Evolutionary conservation across 2,329 filamentous ascomycete genomes (phyloP), one percentile per base, ranked within the genome.

Genomic region (Fusarium sarcochroum): DNA sequence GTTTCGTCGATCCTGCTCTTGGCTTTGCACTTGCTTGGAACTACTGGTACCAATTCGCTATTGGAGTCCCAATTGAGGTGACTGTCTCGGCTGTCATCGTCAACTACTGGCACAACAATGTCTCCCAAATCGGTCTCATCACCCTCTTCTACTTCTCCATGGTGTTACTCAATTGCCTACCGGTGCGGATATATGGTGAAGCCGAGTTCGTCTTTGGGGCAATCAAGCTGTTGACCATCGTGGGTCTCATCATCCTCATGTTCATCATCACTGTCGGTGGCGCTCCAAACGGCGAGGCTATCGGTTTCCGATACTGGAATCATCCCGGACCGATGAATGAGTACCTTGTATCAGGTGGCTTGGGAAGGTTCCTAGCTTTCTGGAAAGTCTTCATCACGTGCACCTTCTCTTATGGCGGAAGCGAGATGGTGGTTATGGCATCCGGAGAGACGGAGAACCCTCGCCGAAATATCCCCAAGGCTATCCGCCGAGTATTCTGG

Each of bases 361-460:
- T 83, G 0, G 87, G 87, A 6, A 79, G 82, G 38, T 90, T 90
- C 73, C 80, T 89, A 4, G 86, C 85, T 10, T 87, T 87, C 71
- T 89, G 87, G 85, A 83, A 82, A 6, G 85, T 83, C 17, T 84
- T 88, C 57, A 80, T 86, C 57, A 82, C 81, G n/a, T 86, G 87
- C 9, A 87, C 86, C 0, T 90, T 90, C 74, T 85, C 86, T 32
- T 90, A 89, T 76, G 85, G 87, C 73, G 87, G 86, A 7, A 87
- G 86, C 2, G 90, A 93, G 74, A 83, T 91, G 41, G 84, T 86
- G 58, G 86, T 86, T 38, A 85, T 90, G 57, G 88, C 90, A 2
- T 89, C 89, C 0, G 57, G 57, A 5, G 57, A 60, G 13, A 58
- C 57, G 0, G 42, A 60, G 35, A 60, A 60, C 6, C 57, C 57